A percentile compares a stretch with the other conserved stretches of the same genome.
Conservation (phyloP, 1,284 basidiomycete genomes). For the Heterobasidion irregulare region DNA sequence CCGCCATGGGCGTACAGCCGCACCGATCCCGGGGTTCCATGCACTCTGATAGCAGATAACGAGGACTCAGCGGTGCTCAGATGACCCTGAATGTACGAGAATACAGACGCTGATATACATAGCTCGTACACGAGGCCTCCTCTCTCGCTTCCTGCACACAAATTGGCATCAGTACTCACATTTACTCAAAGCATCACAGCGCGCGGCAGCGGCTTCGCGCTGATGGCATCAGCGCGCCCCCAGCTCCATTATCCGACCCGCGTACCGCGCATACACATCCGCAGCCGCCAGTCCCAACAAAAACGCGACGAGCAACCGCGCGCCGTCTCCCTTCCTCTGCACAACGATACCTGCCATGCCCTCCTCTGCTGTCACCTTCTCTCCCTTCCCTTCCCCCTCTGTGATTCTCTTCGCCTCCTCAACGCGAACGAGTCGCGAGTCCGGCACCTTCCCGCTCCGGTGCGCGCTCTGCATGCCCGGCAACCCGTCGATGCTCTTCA, state of each 20-base stretch:
- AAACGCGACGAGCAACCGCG: slow-evolving; percentile 12
- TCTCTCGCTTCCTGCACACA: too few species aligned
- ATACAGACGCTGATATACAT: too few species aligned
- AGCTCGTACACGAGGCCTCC: too few species aligned
- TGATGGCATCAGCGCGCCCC: background rate
- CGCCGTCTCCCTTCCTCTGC: background rate
- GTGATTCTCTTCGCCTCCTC: background rate
- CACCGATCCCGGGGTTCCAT: too few species aligned
- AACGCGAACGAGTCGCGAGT: background rate
- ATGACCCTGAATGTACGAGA: too few species aligned
- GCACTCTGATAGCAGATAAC: too few species aligned
- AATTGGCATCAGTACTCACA: too few species aligned
- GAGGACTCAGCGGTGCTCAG: too few species aligned
- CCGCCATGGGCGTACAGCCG: too few species aligned
- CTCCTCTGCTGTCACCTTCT: background rate
- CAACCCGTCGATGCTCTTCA: slow-evolving; percentile 42
- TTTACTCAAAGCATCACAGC: too few species aligned
- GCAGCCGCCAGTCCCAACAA: slow-evolving; percentile 12
- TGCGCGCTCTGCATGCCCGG: slow-evolving; percentile 14
- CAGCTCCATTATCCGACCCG: background rate
- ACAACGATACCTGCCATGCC: background rate
- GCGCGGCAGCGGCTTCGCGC: background rate
- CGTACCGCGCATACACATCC: slow-evolving; percentile 3
- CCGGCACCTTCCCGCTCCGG: slow-evolving; percentile 6
- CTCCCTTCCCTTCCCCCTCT: background rate